Evolutionary conservation across 345 rosid species (phyloP).

Genomic region (Reutealis trisperma): DNA sequence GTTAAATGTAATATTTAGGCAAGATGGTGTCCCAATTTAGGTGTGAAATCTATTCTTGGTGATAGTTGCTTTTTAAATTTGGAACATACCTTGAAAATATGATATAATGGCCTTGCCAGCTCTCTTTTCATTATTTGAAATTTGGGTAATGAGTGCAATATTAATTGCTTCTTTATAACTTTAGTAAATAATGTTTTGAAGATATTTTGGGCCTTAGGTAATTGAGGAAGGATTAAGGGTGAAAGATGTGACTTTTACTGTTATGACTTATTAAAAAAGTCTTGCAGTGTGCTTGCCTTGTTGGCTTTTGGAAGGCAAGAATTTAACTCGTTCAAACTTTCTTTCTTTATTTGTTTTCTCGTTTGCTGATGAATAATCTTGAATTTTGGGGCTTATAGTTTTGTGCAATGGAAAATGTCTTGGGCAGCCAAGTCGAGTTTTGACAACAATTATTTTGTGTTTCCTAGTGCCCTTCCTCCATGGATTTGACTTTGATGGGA

Average conservation of each 20-base stretch:
- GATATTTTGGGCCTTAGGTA: neutral
- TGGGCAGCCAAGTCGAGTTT: too few species aligned
- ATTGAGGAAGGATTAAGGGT: neutral
- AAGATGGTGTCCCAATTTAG: neutral
- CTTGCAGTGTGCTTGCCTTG: neutral
- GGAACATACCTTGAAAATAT: neutral
- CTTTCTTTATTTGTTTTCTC: too few species aligned
- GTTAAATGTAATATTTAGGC: neutral
- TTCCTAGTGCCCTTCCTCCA: too few species aligned
- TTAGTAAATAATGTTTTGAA: neutral
- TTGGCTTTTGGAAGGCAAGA: too few species aligned
- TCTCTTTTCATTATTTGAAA: neutral
- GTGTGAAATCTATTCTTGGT: too few species aligned
- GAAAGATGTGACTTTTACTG: neutral
- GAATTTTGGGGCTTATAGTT: too few species aligned
- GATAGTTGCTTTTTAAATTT: neutral
- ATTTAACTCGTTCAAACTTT: too few species aligned
- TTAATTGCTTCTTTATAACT: neutral
- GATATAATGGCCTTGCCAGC: neutral
- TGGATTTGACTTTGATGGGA: too few species aligned
- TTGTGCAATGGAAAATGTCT: too few species aligned
- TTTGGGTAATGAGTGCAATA: neutral
- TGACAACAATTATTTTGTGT: too few species aligned
- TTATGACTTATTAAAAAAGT: neutral
- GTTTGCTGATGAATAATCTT: too few species aligned